Conservation (phyloP, 1,284 basidiomycete species). For the Fomitiporia mediterranea region DNA sequence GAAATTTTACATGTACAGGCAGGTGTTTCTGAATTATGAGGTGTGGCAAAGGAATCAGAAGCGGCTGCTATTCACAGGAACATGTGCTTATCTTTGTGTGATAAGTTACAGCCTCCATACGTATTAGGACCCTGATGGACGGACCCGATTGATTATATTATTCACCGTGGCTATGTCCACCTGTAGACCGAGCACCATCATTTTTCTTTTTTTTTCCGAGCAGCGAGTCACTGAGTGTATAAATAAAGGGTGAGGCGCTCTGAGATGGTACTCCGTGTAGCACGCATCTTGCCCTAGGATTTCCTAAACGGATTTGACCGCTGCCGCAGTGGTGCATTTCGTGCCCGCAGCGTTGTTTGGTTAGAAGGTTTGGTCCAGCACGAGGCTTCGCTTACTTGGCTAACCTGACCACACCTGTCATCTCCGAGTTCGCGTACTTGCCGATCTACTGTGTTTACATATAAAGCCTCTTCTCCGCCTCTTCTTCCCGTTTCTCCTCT, state of each 20-base stretch:
- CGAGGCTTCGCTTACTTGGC: constrained; percentile 15
- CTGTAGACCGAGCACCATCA: not conserved
- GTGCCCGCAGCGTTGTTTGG: constrained; percentile 5
- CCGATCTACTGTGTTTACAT: constrained; percentile 10
- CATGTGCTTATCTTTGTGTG: constrained; percentile 5
- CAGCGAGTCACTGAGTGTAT: not conserved
- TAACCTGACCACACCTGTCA: not conserved
- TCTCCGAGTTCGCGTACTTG: constrained; percentile 2
- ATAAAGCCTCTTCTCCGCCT: constrained; percentile 13
- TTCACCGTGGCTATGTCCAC: not conserved
- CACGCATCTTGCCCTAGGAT: not conserved
- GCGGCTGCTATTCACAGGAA: not conserved
- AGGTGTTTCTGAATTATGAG: not conserved
- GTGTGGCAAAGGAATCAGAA: constrained; percentile 2
- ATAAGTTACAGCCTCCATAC: not conserved
- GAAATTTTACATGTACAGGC: constrained; percentile 9
- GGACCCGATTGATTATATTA: not conserved
- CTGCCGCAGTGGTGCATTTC: constrained; percentile 4
- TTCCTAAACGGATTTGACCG: not conserved
- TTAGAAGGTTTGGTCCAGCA: constrained; percentile 6
- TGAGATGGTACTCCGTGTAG: not conserved
- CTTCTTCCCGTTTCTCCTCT: constrained; percentile 7
- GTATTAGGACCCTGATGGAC: not conserved
- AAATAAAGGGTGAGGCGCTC: not conserved
- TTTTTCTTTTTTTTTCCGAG: not conserved